Percentiles rank a stretch among this genome's conserved stretches.
Evolutionary conservation across 1,284 basidiomycete genomes (phyloP).

Genomic region (Ustilago sp.): DNA sequence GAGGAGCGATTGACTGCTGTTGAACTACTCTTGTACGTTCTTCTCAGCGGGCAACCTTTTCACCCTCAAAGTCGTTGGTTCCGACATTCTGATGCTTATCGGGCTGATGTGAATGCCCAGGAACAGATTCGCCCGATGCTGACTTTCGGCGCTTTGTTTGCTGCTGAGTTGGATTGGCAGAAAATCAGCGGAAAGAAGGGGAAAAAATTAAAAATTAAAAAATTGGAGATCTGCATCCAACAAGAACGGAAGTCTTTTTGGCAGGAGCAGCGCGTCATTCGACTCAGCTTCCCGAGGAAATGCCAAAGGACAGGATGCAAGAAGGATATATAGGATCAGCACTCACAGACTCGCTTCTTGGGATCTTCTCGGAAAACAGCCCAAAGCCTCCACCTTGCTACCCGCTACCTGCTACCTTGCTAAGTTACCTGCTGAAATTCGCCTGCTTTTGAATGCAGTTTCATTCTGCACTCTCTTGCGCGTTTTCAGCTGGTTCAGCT

Average conservation of each 20-base stretch:
- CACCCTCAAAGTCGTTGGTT: conserved; percentile 1
- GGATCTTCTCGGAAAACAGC: conserved; percentile 12
- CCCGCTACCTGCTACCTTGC: too few species aligned
- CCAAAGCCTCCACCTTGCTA: conserved; percentile 21
- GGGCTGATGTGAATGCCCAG: not conserved
- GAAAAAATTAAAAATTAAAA: not conserved
- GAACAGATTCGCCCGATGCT: not conserved
- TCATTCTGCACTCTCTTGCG: not conserved
- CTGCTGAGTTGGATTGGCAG: not conserved
- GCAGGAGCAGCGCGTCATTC: not conserved
- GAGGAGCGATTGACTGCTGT: conserved; percentile 8
- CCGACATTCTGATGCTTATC: not conserved
- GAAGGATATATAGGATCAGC: conserved; percentile 3
- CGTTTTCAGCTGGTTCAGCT: too few species aligned
- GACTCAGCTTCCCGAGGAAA: conserved; percentile 3
- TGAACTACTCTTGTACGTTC: not conserved
- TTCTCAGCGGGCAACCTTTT: conserved; percentile 15
- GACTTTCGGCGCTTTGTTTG: conserved; percentile 1
- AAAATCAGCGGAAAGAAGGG: not conserved
- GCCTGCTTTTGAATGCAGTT: not conserved
- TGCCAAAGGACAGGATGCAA: not conserved
- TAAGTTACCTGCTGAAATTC: not conserved
- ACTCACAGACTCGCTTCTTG: too few species aligned
- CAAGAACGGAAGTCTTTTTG: too few species aligned
- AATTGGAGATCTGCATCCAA: conserved; percentile 3